Evolutionary conservation across 2,329 filamentous ascomycete genomes (phyloP), one percentile per base, ranked within the genome.

Genomic region (Exophiala aquamarina): DNA sequence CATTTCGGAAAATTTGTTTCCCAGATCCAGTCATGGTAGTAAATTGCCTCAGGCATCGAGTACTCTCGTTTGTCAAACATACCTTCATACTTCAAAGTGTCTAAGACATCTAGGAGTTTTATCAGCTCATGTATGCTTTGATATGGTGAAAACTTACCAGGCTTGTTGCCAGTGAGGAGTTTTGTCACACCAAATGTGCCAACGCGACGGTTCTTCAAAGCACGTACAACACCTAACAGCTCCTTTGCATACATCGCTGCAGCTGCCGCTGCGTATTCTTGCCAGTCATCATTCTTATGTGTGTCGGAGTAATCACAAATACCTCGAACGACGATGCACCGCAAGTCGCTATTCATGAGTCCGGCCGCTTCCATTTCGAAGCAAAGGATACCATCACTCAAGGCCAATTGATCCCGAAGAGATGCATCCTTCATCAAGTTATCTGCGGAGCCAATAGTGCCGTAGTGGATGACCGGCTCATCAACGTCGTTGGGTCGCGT

Each of bases 321-420:
- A n/a, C 47, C 47, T 10, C 47, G 47, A 26, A 47, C 47, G 9
- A 49, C 47, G 4, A 47, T 42, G 21, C 47, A 49, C 21, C 3
- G 4, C 28, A n/a, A 13, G 6, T 41, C 34, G 10, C 26, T 41
- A 21, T 52, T 17, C 54, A 58, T 57, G 2, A 57, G 23, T 2
- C 55, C 55, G 4, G 52, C 54, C 3, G 39, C 51, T 46, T 58
- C 55, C 54, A 55, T 58, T 20, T 44, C 41, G 32, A 44, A 15
- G 17, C 41, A 44, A 21, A 44, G 29, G 20, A 44, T 44, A 5
- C 34, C 31, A 4, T 23, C 17, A 19, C 15, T 23, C 14, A 17
- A 13, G 6, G n/a, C 10, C 19, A 31, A 9, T 9, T 32, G 10
- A n/a, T 49, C 42, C 7, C 42, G 46, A 10, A 23, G 8, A n/a